These are phyloP conservation scores for Aspergillus tubingensis DNA, from an alignment of 2,329 filamentous ascomycete genomes.

Conservation along the genomic window DNA sequence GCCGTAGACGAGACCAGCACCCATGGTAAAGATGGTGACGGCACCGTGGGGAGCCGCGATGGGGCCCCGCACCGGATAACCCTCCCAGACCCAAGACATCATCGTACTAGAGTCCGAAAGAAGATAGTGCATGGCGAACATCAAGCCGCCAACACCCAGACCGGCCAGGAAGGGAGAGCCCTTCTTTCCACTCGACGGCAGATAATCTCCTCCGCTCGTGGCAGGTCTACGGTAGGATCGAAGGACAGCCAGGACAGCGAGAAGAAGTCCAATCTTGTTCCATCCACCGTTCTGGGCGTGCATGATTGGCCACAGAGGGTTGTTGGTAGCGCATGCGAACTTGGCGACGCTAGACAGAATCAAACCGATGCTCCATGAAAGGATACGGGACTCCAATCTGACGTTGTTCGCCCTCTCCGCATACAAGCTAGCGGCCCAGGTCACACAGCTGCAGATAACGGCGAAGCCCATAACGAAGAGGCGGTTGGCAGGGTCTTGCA, in stretches of 20 bases:
- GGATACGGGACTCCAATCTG: conserved; percentile 77
- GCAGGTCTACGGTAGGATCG: conserved; percentile 70
- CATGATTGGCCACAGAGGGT: conserved; percentile 95
- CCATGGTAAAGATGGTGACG: conserved; percentile 85
- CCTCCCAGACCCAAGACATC: conserved; percentile 98
- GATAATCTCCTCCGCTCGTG: conserved; percentile 52
- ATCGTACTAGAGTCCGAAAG: conserved; percentile 97
- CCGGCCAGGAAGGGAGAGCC: conserved; percentile 72
- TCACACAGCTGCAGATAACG: conserved; percentile 75
- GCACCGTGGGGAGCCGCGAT: conserved; percentile 87
- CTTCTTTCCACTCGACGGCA: conserved; percentile 56
- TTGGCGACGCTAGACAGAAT: conserved; percentile 86
- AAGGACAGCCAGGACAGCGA: conserved; percentile 75
- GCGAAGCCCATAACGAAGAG: conserved; percentile 81
- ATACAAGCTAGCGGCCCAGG: conserved; percentile 81
- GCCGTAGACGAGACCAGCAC: conserved; percentile 73
- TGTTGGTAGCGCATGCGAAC: conserved; percentile 91
- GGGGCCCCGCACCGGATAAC: conserved; percentile 86
- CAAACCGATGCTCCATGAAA: conserved; percentile 79
- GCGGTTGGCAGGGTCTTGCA: conserved; percentile 70
- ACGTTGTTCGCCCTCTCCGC: conserved; percentile 72
- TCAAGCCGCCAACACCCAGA: conserved; percentile 75
- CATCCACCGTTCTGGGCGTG: conserved; percentile 86
- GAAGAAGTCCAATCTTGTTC: conserved; percentile 77
- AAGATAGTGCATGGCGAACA: conserved; percentile 89